Percentiles rank a stretch among this genome's conserved stretches.
These are phyloP conservation scores for Fusarium torreyae DNA, from an alignment of 2,329 filamentous ascomycete species.

Conservation along the genomic window DNA sequence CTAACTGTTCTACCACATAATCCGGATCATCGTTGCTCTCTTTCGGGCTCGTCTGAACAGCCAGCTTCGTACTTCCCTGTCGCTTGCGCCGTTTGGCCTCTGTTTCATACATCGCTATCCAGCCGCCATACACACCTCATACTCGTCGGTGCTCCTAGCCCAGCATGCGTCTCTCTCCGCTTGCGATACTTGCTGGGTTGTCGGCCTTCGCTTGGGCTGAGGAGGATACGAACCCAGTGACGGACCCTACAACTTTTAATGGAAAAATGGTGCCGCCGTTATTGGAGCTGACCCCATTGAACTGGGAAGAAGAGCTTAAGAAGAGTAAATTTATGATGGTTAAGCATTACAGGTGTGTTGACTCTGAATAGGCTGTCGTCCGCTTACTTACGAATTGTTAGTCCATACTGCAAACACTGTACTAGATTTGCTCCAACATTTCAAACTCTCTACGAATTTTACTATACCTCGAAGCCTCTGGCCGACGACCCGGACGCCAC, in stretches of 20 bases:
- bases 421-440: conserved; percentile 84
- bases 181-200: conserved; percentile 64
- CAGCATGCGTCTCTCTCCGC: conserved; percentile 54
- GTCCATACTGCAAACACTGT: conserved; percentile 80
- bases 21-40: conserved; percentile 16
- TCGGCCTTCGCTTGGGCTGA: conserved; percentile 55
- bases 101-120: background rate
- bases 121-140: conserved; percentile 1
- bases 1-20: conserved; percentile 34
- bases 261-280: conserved; percentile 76
- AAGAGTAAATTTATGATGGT: conserved; percentile 68
- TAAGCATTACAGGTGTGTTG: conserved; percentile 77
- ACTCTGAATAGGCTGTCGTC: background rate
- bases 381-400: conserved; percentile 51
- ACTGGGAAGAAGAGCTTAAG: conserved; percentile 70
- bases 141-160: conserved; percentile 26
- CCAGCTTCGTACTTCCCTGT: conserved; percentile 6
- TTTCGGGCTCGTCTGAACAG: conserved; percentile 8
- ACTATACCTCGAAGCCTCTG: conserved; percentile 86
- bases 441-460: conserved; percentile 96
- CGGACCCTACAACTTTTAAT: conserved; percentile 73
- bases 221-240: conserved; percentile 53
- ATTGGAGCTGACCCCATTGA: conserved; percentile 71
- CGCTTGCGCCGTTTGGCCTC: conserved; percentile 6
- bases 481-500: conserved; percentile 67